phyloP scores from a whole-genome alignment of 257 asterid species.

The Lycium ferocissimum region DNA sequence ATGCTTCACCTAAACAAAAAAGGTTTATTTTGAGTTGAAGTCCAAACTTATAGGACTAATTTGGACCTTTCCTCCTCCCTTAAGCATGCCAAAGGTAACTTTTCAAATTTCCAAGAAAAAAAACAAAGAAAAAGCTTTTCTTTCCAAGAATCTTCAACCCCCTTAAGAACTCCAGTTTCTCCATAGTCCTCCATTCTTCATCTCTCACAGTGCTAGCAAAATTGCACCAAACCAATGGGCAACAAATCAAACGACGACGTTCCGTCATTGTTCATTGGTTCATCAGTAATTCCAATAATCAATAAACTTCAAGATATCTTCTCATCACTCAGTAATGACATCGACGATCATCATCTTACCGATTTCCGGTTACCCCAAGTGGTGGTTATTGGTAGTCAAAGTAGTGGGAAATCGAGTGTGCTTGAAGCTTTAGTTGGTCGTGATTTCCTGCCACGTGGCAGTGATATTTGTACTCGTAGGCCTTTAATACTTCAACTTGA shows the following conservation, averaged over 20 bases:
- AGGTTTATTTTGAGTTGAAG: too few species aligned
- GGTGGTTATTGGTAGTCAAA: constrained; percentile 97
- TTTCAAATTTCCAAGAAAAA: too few species aligned
- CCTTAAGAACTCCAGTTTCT: too few species aligned
- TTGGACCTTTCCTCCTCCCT: neutral
- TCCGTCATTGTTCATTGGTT: constrained; percentile 54
- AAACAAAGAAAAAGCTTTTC: neutral
- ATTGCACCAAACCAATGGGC: neutral
- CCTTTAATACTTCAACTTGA: constrained; percentile 85
- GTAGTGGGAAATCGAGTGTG: constrained; percentile 98
- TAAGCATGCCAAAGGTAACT: neutral
- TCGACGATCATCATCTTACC: constrained; percentile 62
- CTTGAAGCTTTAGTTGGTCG: constrained; percentile 97
- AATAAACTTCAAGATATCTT: constrained; percentile 91
- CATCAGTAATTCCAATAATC: constrained; percentile 77
- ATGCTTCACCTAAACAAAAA: too few species aligned
- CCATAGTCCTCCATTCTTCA: too few species aligned
- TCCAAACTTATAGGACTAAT: neutral
- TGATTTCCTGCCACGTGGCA: constrained; percentile 92
- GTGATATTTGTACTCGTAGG: constrained; percentile 87
- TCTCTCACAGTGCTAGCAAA: neutral
- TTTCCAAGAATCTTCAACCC: neutral
- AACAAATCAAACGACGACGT: constrained; percentile 14
- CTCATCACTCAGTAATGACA: constrained; percentile 65
- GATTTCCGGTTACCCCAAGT: constrained; percentile 77